phyloP scores from a whole-genome alignment of 441 rosid species.

The Adansonia gregorii region DNA sequence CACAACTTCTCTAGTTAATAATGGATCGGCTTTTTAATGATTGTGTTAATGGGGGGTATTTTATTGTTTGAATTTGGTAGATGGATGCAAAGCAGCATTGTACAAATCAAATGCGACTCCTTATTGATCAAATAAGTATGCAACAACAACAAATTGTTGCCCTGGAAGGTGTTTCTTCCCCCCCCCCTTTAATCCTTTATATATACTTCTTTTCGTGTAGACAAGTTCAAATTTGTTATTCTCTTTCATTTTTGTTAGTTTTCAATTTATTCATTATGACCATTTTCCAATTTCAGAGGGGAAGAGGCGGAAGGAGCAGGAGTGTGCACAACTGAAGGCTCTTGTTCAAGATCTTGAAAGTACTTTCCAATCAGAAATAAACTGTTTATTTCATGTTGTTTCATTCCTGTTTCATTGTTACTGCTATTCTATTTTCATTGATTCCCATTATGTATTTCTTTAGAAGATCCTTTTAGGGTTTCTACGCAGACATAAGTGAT shows the following conservation, averaged over 20 bases:
- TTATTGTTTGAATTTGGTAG: conserved; percentile 35
- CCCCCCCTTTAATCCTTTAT: conserved; percentile 15
- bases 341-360: conserved; percentile 75
- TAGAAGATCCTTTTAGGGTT: background rate
- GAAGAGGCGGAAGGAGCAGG: conserved; percentile 59
- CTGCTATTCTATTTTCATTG: background rate
- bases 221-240: background rate
- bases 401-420: background rate
- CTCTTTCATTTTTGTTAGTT: background rate
- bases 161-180: conserved; percentile 59
- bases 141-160: conserved; percentile 76
- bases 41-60: background rate
- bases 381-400: conserved; percentile 7
- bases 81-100: conserved; percentile 83
- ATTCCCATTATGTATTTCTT: background rate
- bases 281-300: conserved; percentile 54
- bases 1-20: background rate
- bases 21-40: background rate
- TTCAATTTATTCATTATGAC: conserved; percentile 21
- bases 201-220: conserved; percentile 18
- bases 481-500: background rate
- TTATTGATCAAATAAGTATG: conserved; percentile 83
- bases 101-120: conserved; percentile 68
- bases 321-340: conserved; percentile 67
- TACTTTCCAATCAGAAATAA: conserved; percentile 30